Evolutionary conservation across 495 filamentous ascomycete genomes (phyloP).

Genomic region (Opeltia flavorubescens): DNA sequence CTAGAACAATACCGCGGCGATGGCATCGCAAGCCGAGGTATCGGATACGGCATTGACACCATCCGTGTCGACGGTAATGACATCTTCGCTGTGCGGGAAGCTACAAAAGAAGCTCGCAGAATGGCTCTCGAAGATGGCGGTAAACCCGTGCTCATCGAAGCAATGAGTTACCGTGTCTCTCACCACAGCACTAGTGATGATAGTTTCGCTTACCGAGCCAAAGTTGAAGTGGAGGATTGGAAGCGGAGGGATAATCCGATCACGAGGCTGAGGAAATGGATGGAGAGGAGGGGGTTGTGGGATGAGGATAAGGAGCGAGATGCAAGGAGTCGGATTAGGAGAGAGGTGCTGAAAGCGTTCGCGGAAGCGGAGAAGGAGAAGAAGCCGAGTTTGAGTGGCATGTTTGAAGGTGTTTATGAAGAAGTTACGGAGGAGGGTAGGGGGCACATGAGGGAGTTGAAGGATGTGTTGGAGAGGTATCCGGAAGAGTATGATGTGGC

Average conservation of each 20-base stretch:
- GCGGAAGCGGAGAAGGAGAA: conserved; percentile 76
- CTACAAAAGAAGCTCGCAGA: conserved; percentile 59
- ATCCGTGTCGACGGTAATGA: conserved; percentile 96
- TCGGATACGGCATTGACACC: conserved; percentile 95
- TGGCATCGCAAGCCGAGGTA: conserved; percentile 86
- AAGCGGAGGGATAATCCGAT: conserved; percentile 93
- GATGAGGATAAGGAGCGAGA: conserved; percentile 72
- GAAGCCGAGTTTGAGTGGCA: conserved; percentile 61
- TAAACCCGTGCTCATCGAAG: conserved; percentile 75
- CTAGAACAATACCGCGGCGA: conserved; percentile 95
- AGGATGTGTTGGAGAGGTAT: conserved; percentile 64
- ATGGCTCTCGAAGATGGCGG: conserved; percentile 68
- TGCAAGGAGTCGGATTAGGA: conserved; percentile 47
- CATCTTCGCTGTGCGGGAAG: conserved; percentile 84
- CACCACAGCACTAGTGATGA: conserved; percentile 98
- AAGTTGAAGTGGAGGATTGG: conserved; percentile 95
- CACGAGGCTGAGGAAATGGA: conserved; percentile 77
- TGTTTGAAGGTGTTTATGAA: conserved; percentile 84
- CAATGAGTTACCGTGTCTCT: conserved; percentile 93
- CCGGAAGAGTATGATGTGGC: conserved; percentile 84
- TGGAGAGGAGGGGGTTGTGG: conserved; percentile 71
- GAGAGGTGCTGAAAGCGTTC: conserved; percentile 74
- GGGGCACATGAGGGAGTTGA: conserved; percentile 68
- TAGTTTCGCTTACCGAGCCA: conserved; percentile 87
- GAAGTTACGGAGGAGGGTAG: conserved; percentile 67